Percentiles rank a stretch among this genome's conserved stretches.
phyloP scores from a whole-genome alignment of 1,284 basidiomycete genomes.

The Rhodotorula mucilaginosa region DNA sequence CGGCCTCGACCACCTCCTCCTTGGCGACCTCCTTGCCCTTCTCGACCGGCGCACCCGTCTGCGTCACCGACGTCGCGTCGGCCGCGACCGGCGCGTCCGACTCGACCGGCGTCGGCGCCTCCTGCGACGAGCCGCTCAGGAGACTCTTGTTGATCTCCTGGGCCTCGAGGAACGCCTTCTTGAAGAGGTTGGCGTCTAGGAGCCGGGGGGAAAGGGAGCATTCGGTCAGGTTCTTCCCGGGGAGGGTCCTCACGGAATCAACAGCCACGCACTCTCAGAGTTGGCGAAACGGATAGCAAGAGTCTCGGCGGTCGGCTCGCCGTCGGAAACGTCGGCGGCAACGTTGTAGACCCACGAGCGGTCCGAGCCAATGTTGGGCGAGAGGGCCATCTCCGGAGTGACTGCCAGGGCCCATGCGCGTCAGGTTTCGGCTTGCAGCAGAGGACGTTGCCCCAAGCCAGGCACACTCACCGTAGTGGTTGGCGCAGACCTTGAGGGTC shows the following conservation, averaged over 20 bases:
- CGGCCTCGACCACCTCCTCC: conserved; percentile 14
- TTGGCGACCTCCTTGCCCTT: conserved; percentile 34
- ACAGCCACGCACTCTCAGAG: conserved; percentile 77
- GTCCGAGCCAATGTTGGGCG: conserved; percentile 98
- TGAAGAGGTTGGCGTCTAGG: conserved; percentile 82
- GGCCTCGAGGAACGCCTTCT: conserved; percentile 78
- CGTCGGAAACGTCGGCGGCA: conserved; percentile 88
- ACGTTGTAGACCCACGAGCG: conserved; percentile 97
- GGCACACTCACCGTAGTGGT: conserved; percentile 78
- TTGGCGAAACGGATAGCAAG: conserved; percentile 98
- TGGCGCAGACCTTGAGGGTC: conserved; percentile 99
- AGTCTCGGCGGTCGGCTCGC: conserved; percentile 83
- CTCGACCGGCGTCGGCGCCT: conserved; percentile 37
- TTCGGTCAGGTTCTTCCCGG: not conserved
- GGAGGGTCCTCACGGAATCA: too few relatives aligned
- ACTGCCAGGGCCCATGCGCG: conserved; percentile 56
- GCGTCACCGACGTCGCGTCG: conserved; percentile 24
- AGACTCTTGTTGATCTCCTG: conserved; percentile 65
- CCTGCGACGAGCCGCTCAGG: conserved; percentile 48
- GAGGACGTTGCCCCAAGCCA: not conserved
- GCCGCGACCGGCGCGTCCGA: conserved; percentile 31
- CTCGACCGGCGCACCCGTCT: conserved; percentile 24
- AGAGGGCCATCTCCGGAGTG: conserved; percentile 84
- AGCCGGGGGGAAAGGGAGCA: not conserved
- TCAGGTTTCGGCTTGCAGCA: not conserved